Base-by-base conservation (phyloP, 768 basidiomycete genomes). In the Scleroderma citrinum region DNA sequence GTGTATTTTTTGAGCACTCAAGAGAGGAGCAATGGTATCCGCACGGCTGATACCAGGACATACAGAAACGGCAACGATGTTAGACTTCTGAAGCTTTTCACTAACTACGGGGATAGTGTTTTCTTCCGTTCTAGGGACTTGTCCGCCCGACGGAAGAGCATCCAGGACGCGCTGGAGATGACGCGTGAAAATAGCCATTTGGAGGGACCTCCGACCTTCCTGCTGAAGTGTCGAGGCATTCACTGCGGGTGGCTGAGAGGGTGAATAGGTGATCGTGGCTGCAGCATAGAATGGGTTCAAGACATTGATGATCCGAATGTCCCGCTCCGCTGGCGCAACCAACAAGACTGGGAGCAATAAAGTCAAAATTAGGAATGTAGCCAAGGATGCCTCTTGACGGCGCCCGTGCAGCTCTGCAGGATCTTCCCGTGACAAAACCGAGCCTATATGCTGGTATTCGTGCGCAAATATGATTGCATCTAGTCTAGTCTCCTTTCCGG, bases 211-310 rank as follows among this genome's bases (percentile, higher is more conserved):
- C 24, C 70, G 71, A 17, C 87, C 86, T 66, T 91, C 87, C 5
- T 64, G 63, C n/a, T 78, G 65, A 55, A 83, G 71, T 7, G 76
- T 41, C 1, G 61, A 55, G 14, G 59, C 53, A 3, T 62, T 58
- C 8, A 59, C 64, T 50, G 54, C 53, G 54, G 56, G 69, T 38
- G 13, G 54, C 35, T 49, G 69, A 47, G 61, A 54, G 2, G 61
- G 11, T 32, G 68, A 55, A 56, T 75, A 70, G 3, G 69, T 55
- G 4, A 77, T 74, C 3, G 79, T 71, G 0, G 89, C 85, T 1
- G 93, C 90, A 2, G 91, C 83, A 57, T 95, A 96, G 56, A 91
- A 90, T 2, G 92, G 92, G 50, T 92, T 92, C 61, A 94, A 77
- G 35, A 92, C 74, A 48, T 83, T 83, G 61, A 97, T 72, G 54